Evolutionary conservation across 139 green algal species (phyloP).

Genomic region (Chlamydomonas applanata): DNA sequence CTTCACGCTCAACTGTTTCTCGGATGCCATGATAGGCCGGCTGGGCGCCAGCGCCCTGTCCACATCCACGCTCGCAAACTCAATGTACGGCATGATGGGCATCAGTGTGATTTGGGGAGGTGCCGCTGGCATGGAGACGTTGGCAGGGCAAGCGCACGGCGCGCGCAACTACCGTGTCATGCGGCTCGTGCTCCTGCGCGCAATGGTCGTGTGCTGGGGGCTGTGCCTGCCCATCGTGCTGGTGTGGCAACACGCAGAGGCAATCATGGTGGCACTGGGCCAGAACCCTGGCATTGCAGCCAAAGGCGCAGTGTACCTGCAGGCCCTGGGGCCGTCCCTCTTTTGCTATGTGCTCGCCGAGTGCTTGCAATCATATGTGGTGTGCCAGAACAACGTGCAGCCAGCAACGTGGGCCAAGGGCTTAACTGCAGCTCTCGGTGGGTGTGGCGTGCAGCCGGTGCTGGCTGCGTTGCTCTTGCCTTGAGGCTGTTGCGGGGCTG

Average conservation of each 20-base stretch:
- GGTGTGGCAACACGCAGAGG: conserved; percentile 46
- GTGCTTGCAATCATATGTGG: conserved; percentile 27
- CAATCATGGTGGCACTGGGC: conserved; percentile 33
- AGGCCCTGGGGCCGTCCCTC: conserved; percentile 31
- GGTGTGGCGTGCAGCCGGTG: no score
- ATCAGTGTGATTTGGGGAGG: conserved; percentile 28
- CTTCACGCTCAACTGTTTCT: conserved; percentile 9
- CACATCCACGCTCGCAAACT: conserved; percentile 20
- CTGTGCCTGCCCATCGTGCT: conserved; percentile 33
- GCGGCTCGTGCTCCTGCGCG: conserved; percentile 58
- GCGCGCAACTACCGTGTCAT: conserved; percentile 45
- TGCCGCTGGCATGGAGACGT: conserved; percentile 31
- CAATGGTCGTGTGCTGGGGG: conserved; percentile 53
- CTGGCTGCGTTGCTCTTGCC: no score
- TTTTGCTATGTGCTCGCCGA: conserved; percentile 31
- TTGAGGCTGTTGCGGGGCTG: no score
- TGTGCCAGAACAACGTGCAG: conserved; percentile 14
- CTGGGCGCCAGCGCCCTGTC: conserved; percentile 18
- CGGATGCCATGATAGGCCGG: conserved; percentile 15
- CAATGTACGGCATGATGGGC: conserved; percentile 16
- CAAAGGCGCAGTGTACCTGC: conserved; percentile 16
- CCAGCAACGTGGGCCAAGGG: conserved; percentile 20
- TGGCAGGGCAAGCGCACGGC: conserved; percentile 50
- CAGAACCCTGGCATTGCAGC: conserved; percentile 23
- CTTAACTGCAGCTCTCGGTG: background rate